Evolutionary conservation across 2,329 filamentous ascomycete genomes (phyloP), one percentile per base, ranked within the genome.

Genomic region (Fusarium sp.): DNA sequence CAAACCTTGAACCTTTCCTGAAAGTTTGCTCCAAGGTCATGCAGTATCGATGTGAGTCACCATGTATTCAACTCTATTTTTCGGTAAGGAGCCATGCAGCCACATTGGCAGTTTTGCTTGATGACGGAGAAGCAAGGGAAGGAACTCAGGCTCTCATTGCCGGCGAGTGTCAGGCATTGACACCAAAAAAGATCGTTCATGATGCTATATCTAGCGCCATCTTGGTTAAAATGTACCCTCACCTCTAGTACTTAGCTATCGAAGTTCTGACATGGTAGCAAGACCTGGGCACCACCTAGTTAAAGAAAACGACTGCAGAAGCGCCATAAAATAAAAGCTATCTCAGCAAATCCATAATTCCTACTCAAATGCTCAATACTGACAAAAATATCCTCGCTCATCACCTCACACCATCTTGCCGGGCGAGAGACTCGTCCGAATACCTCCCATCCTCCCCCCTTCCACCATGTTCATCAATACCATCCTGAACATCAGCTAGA

Each of bases 401-500:
- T n/a, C n/a, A n/a, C n/a, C n/a, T n/a, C n/a, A 56, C 53, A 11
- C 49, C 33, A 6, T 66, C 62, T 9, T 18, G 20, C 5, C 64
- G 46, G 0, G 62, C 64, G 16, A 61, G 14, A 20, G 34, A 51
- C 42, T 66, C 62, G 1, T 50, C 38, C 0, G 64, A 55, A 18
- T 65, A 61, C 3, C 64, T 11, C 1, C 56, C 64, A 34, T 56
- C 31, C 10, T 61, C 44, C 0, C 42, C 62, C 8, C 56, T 53
- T 0, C 53, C 61, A 29, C 46, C 42, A 0, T 66, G 34, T 25
- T 61, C 62, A 29, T 56, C 53, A 2, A 61, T 18, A 0, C 55
- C 56, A n/a, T 65, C 62, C 4, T 64, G 50, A 9, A 67, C 58
- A 44, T 55, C 51, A 18, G 51, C 38, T 10, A 67, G 3, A 14